Conservation (phyloP, 2,329 filamentous ascomycete species). For the Epicoccum sorghinum region DNA sequence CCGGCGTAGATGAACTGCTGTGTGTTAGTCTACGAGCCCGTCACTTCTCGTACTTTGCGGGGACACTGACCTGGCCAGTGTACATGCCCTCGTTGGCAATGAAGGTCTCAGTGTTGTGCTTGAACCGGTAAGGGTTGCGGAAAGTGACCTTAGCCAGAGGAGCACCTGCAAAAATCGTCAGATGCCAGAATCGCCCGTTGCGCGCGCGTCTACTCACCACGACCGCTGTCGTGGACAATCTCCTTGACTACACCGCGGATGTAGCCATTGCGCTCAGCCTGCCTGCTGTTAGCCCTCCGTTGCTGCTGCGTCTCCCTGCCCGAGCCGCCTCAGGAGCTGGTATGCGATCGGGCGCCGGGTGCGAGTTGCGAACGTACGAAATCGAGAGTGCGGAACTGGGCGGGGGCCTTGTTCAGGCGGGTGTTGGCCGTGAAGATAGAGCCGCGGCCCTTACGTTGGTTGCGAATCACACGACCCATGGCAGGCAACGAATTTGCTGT, state of each 20-base stretch:
- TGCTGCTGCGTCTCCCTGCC: constrained; percentile 7
- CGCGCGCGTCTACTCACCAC: constrained; percentile 66
- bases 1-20: constrained; percentile 95
- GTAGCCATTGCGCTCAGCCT: constrained; percentile 93
- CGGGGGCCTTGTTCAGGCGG: constrained; percentile 86
- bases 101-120: constrained; percentile 98
- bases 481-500: too few relatives aligned
- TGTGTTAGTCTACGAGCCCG: constrained; percentile 12
- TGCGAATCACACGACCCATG: constrained; percentile 71
- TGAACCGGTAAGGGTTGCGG: constrained; percentile 98
- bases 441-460: constrained; percentile 74
- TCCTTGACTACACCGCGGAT: constrained; percentile 97
- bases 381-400: constrained; percentile 96
- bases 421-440: constrained; percentile 74
- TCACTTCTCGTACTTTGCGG: constrained; percentile 11
- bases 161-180: constrained; percentile 53
- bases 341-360: neutral
- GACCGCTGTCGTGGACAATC: constrained; percentile 98
- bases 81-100: constrained; percentile 99
- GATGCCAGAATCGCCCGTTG: constrained; percentile 18
- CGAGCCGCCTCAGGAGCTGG: neutral
- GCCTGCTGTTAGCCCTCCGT: constrained; percentile 43
- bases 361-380: constrained; percentile 58
- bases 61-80: constrained; percentile 75
- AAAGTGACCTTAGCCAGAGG: constrained; percentile 96